Evolutionary conservation across 1,139 yeast genomes (phyloP), one percentile per base, ranked within the genome.

Genomic region (Entelexis paramagnoliae): DNA sequence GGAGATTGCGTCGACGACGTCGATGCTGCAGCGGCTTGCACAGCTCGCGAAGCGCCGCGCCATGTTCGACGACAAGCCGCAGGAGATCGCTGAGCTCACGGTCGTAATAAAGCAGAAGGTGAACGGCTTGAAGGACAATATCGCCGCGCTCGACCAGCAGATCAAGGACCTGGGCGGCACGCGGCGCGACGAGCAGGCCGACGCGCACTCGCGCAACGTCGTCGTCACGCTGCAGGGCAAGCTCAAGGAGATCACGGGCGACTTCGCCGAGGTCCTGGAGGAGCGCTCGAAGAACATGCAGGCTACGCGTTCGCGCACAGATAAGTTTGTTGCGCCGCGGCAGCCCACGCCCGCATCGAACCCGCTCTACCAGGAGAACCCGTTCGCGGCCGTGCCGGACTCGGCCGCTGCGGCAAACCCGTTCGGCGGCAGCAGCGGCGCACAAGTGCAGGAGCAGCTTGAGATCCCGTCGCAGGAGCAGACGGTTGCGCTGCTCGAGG

Each of bases 101-200:
- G 86, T 83, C 64, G 84, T 91, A 47, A 88, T 91, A 63, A 93
- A 91, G 64, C 96, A 91, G 66, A 95, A 88, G 65, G 86, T 93
- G 42, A 83, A 89, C 65, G 78, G 81, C 60, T 81, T 93, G 54
- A 96, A 88, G 64, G 83, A 84, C 61, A 79, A 77, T 59, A 74
- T 91, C 59, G 82, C 82, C 59, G 78, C 75, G 48, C 70, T 87
- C 52, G 87, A 83, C 64, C 69, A 70, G 57, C 76, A 71, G 61
- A 60, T 60, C 42, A 59, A 57, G 43, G 58, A 56, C 13, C 39
- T 56, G 9, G 60, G 60, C 35, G 59, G 62, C 47, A 58, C 59
- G 41, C 40, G 44, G 24, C 68, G 64, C 55, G 72, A 75, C 59
- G 67, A 76, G 13, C 93, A 84, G 64, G 72, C 81, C 33, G 72